Percentiles rank a stretch among this genome's conserved stretches.
phyloP scores from a whole-genome alignment of 176 grass and related monocot species.

The Avena eriantha region DNA sequence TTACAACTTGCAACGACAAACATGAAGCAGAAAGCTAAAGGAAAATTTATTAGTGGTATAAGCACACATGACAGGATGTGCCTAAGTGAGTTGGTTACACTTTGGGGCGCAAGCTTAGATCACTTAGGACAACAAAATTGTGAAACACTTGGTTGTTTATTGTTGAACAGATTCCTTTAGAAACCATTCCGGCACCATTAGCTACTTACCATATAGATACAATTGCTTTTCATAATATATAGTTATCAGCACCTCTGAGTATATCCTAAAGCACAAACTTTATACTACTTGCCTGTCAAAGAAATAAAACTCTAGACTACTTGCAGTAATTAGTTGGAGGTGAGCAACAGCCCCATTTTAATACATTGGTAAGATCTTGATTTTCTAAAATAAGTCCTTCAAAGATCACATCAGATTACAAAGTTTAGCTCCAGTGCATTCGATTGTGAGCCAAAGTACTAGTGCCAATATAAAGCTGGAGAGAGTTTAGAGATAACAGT shows the following conservation, averaged over 20 bases:
- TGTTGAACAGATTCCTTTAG: not conserved
- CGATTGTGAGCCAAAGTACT: not conserved
- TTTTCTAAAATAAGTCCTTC: not conserved
- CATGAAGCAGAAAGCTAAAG: not conserved
- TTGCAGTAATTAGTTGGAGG: not conserved
- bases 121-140: not conserved
- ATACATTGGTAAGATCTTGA: not conserved
- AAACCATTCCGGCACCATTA: not conserved
- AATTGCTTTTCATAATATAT: not conserved
- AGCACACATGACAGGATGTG: not conserved
- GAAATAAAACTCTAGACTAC: too few species aligned
- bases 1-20: slow-evolving; percentile 1
- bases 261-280: not conserved
- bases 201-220: not conserved
- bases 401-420: not conserved
- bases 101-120: not conserved
- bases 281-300: not conserved
- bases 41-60: not conserved
- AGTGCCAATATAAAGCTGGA: slow-evolving; percentile 5
- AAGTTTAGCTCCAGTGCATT: not conserved
- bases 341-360: not conserved
- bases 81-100: not conserved
- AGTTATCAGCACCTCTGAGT: not conserved
- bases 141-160: not conserved
- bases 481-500: not conserved